Evolutionary conservation across 495 filamentous ascomycete species (phyloP), one percentile per base, ranked within the genome.

Genomic region (Penicillium arizonense): DNA sequence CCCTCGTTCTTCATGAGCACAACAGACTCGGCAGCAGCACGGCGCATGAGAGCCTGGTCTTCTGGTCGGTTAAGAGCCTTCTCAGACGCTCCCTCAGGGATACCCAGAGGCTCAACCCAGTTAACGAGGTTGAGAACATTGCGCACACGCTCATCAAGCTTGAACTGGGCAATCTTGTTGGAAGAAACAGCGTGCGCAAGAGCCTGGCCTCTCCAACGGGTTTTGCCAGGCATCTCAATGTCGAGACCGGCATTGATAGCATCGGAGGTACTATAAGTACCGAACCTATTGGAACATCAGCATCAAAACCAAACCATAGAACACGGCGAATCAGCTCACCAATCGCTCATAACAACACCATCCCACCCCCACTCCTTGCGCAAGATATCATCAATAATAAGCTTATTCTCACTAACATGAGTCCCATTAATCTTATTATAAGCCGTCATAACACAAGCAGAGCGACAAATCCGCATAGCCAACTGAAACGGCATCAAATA

Each of bases 1-100:
- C 79, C 78, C 34, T 90, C 81, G 54, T 94, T 94, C 67, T 92
- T 92, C 51, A 95, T 73, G 13, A 95, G 77, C 3, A 90, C 89
- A 11, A 93, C 78, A 3, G 86, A 87, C 51, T 90, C 87, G 1
- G 80, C 77, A 10, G 84, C 88, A 37, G 87, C 78, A 32, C 78
- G 75, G 21, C 88, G 78, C 23, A 90, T 73, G n/a, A 94, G 69
- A 18, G 76, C 64, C 58, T 86, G 80, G 35, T 86, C 86, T 61
- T 89, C 81, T 8, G 80, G 75, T 12, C 82, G 77, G 60, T 90
- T 77, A 32, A 88, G 80, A 41, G 82, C 80, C 52, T 76, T 77
- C 65, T 90, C 87, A 3, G 73, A 66, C 18, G 78, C 76, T 42
- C 81, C 76, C n/a, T 76, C 68, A 1, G 84, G 81, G 60, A 89